phyloP scores from a whole-genome alignment of 805 yeast genomes.

The Starmera quercuum region DNA sequence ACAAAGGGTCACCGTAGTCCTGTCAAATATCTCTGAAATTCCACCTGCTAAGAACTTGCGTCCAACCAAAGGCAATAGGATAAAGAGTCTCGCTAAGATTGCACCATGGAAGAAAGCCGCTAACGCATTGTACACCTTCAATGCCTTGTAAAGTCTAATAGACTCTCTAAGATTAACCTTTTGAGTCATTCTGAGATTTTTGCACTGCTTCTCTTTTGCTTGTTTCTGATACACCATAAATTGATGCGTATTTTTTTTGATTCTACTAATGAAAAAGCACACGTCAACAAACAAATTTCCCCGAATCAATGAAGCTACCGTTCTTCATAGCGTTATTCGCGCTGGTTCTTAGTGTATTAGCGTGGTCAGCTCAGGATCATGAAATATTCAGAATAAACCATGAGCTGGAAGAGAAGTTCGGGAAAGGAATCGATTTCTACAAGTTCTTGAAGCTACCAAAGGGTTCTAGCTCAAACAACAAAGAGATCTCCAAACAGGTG shows the following conservation, averaged over 20 bases:
- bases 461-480: conserved; percentile 33
- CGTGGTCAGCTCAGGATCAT: conserved; percentile 61
- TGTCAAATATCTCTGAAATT: conserved; percentile 51
- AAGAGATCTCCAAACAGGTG: conserved; percentile 58
- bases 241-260: neutral
- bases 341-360: too few relatives aligned
- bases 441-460: conserved; percentile 16
- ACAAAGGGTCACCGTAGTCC: neutral
- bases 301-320: too few relatives aligned
- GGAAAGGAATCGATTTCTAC: conserved; percentile 39
- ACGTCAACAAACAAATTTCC: neutral
- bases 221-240: neutral
- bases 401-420: conserved; percentile 55
- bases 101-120: conserved; percentile 17
- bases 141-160: conserved; percentile 2
- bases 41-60: conserved; percentile 61
- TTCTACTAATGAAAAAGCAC: neutral
- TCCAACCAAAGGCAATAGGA: conserved; percentile 60
- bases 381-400: conserved; percentile 74
- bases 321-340: too few relatives aligned
- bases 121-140: conserved; percentile 5
- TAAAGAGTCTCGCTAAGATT: conserved; percentile 34
- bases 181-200: conserved; percentile 8
- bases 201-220: neutral
- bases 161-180: conserved; percentile 12